A percentile compares a stretch with the other conserved stretches of the same genome.
These are phyloP conservation scores for Amaranthus palmeri DNA, from an alignment of 148 eudicot genomes.

Conservation along the genomic window DNA sequence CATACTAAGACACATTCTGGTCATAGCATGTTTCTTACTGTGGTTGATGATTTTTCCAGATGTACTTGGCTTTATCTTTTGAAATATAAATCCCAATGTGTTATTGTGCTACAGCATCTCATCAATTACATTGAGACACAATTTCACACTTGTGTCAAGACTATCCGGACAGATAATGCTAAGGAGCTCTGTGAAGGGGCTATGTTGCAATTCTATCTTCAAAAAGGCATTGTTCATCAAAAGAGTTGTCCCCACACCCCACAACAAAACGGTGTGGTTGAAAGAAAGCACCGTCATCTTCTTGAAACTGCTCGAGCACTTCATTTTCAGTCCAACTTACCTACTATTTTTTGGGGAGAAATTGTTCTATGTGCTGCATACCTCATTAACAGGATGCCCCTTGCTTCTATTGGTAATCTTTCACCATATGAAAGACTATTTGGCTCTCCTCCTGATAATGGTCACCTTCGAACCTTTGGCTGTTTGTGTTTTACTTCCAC, in stretches of 20 bases:
- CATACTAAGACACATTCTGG: neutral
- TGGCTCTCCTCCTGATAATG: neutral
- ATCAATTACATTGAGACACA: neutral
- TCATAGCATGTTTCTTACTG: neutral
- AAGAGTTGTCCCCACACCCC: neutral
- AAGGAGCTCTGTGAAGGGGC: neutral
- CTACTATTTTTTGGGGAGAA: neutral
- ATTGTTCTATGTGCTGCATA: neutral
- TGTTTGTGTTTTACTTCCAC: neutral
- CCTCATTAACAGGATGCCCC: neutral
- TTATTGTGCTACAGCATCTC: neutral
- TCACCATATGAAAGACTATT: neutral
- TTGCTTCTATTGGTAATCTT: neutral
- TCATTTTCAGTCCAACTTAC: neutral
- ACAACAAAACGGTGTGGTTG: slow-evolving; percentile 12
- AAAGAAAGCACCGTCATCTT: neutral
- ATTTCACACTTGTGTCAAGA: neutral
- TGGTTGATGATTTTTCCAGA: slow-evolving; percentile 7
- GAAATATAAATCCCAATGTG: neutral
- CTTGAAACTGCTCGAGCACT: neutral
- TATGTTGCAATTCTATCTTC: neutral
- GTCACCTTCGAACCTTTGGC: neutral
- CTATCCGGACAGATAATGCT: neutral
- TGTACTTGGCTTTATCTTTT: neutral
- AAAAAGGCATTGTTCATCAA: neutral